phyloP scores from a whole-genome alignment of 192 early-diverging fungal species.

The Linnemannia elongata region DNA sequence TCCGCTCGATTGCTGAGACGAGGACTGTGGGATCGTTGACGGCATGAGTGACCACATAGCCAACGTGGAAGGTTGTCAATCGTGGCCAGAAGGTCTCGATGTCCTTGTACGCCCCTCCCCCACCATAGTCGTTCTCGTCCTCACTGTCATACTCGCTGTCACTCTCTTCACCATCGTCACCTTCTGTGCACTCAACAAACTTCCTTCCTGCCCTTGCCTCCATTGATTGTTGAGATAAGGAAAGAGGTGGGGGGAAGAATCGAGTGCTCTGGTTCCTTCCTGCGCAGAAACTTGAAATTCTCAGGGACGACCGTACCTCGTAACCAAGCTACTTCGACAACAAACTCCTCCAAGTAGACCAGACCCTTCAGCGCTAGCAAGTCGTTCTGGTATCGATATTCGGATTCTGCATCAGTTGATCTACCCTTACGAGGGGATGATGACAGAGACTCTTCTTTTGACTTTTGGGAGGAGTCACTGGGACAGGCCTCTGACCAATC shows the following conservation, averaged over 20 bases:
- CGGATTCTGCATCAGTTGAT: no score
- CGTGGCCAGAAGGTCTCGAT: background rate
- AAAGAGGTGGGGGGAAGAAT: background rate
- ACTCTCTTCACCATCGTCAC: background rate
- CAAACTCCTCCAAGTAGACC: background rate
- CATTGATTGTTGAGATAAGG: background rate
- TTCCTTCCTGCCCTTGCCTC: no score
- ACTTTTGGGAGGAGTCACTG: background rate
- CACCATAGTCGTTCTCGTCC: background rate
- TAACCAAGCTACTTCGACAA: background rate
- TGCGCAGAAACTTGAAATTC: background rate
- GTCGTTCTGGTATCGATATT: background rate
- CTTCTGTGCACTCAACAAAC: no score
- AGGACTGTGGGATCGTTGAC: background rate
- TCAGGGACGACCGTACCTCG: background rate
- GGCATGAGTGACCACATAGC: background rate
- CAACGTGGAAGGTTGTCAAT: background rate
- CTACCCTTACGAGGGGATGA: background rate
- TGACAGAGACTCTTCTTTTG: background rate
- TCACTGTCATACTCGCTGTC: background rate
- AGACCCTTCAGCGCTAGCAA: background rate
- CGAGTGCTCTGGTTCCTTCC: background rate
- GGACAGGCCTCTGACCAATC: background rate
- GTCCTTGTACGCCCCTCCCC: background rate
- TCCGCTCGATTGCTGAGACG: background rate